A percentile compares a stretch with the other conserved stretches of the same genome.
phyloP scores from a whole-genome alignment of 2,329 filamentous ascomycete species.

The Teratosphaeria gauchensis region DNA sequence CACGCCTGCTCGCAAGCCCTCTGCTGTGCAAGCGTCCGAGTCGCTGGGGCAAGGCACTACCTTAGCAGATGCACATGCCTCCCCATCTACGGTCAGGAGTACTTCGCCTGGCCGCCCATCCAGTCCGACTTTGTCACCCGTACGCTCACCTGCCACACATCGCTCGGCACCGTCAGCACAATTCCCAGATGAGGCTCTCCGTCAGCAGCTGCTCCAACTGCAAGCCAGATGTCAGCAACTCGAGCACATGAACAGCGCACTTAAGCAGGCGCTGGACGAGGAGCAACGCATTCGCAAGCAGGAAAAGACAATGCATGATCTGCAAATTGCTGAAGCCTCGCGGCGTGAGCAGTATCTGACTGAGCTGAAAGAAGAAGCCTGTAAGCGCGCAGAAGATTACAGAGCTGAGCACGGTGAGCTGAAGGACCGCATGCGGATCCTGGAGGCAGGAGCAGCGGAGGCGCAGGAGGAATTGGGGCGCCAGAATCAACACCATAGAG shows the following conservation, averaged over 20 bases:
- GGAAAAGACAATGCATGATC: constrained; percentile 11
- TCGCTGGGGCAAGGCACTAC: not conserved
- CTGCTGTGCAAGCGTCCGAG: not conserved
- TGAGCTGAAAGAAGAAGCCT: constrained; percentile 16
- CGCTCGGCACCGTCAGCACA: constrained; percentile 7
- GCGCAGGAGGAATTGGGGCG: constrained; percentile 5
- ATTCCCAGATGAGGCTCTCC: constrained; percentile 6
- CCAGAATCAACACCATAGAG: constrained; percentile 6
- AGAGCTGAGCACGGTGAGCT: constrained; percentile 12
- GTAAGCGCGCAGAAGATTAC: constrained; percentile 15
- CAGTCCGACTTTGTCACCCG: constrained; percentile 22
- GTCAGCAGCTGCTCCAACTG: constrained; percentile 13
- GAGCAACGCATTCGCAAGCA: constrained; percentile 15
- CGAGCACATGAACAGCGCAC: constrained; percentile 17
- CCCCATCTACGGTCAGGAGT: not conserved
- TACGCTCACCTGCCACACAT: constrained; percentile 15
- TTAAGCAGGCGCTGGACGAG: constrained; percentile 16
- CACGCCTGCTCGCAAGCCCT: constrained; percentile 14
- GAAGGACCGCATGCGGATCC: constrained; percentile 9
- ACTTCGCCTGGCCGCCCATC: constrained; percentile 8
- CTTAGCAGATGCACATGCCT: constrained; percentile 3
- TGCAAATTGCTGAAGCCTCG: constrained; percentile 9
- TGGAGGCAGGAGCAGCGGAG: constrained; percentile 8
- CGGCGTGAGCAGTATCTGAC: constrained; percentile 14
- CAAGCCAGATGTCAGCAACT: constrained; percentile 18